Percentiles rank a stretch among this genome's conserved stretches.
Conservation (phyloP, 179 eudicot species). For the Amaranthus tricolor region DNA sequence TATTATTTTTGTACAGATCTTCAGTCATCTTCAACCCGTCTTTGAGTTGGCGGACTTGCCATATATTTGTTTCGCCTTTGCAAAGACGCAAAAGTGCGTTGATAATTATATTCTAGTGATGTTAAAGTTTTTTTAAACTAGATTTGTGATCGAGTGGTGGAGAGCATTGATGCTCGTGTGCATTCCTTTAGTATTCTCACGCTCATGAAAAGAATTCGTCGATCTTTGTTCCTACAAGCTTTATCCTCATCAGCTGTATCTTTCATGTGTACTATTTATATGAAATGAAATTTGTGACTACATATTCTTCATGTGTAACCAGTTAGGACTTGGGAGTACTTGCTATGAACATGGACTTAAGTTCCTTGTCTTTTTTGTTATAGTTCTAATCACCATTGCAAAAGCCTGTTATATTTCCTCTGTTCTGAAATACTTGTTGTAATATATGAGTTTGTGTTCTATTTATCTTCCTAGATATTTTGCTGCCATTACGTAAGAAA, state of each 20-base stretch:
- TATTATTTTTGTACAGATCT: constrained; percentile 31
- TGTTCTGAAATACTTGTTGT: too few relatives aligned
- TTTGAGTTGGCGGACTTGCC: constrained; percentile 5
- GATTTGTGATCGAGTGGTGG: background rate
- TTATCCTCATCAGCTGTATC: background rate
- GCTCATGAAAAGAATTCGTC: constrained; percentile 11
- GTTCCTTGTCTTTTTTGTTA: too few relatives aligned
- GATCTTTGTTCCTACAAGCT: background rate
- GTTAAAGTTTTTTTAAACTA: background rate
- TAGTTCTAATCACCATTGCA: too few relatives aligned
- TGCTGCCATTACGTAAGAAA: too few relatives aligned
- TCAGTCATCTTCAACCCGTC: constrained; percentile 12
- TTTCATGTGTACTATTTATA: background rate
- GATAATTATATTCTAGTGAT: constrained; percentile 11
- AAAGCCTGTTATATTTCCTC: too few relatives aligned
- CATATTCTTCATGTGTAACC: background rate
- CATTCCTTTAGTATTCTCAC: background rate
- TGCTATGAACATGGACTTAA: too few relatives aligned
- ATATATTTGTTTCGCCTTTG: constrained; percentile 21
- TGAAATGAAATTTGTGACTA: background rate
- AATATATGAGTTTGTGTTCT: too few relatives aligned
- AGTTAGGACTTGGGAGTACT: too few relatives aligned
- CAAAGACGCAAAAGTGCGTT: constrained; percentile 35
- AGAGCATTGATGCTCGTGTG: background rate
- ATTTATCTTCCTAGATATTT: too few relatives aligned